These are phyloP conservation scores for Scutellaria baicalensis DNA, from an alignment of 257 asterid genomes.

Conservation along the genomic window DNA sequence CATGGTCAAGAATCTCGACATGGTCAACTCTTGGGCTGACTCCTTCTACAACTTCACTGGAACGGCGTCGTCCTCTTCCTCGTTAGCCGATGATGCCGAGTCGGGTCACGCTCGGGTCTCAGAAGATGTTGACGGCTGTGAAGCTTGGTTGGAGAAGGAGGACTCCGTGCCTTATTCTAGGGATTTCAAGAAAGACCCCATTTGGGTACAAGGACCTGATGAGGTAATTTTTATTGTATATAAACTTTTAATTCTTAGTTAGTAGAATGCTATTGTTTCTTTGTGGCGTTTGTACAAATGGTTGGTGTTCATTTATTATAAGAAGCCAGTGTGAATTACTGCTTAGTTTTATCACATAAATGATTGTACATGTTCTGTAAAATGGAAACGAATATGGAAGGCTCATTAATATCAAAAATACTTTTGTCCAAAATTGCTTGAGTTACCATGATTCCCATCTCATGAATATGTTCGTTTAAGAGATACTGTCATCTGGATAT, in stretches of 20 bases:
- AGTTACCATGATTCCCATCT: neutral
- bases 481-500: neutral
- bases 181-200: conserved; percentile 66
- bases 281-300: conserved; percentile 1
- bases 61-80: conserved; percentile 9
- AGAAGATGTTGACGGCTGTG: conserved; percentile 37
- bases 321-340: neutral
- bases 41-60: conserved; percentile 69
- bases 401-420: conserved; percentile 3
- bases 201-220: conserved; percentile 44
- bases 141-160: conserved; percentile 76
- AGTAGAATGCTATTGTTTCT: neutral
- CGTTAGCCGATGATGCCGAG: conserved; percentile 8
- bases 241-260: neutral
- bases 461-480: neutral
- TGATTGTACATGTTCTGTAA: neutral
- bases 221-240: conserved; percentile 35
- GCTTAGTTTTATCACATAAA: neutral
- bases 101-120: conserved; percentile 17
- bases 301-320: conserved; percentile 2
- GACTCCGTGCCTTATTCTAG: conserved; percentile 60
- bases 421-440: neutral
- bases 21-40: conserved; percentile 89
- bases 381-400: neutral
- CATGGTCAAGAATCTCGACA: conserved; percentile 66